A percentile compares a stretch with the other conserved stretches of the same genome.
Evolutionary conservation across 1,284 basidiomycete genomes (phyloP).

Genomic region (Puccinia brachypodii): DNA sequence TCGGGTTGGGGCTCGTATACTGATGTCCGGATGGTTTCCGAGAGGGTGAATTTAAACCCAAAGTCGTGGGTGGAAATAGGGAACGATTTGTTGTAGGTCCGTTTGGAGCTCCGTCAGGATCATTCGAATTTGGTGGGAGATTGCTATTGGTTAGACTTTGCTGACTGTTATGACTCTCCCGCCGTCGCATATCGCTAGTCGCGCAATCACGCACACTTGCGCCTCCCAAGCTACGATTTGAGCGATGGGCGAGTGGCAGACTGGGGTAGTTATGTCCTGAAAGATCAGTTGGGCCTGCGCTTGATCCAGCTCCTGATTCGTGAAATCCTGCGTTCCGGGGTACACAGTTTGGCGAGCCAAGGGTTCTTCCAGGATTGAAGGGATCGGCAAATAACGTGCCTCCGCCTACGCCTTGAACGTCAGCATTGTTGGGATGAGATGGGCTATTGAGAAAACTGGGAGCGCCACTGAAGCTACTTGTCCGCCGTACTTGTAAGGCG

Average conservation of each 20-base stretch:
- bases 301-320: neutral
- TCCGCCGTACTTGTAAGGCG: conserved; percentile 34
- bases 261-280: neutral
- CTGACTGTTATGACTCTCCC: conserved; percentile 27
- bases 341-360: conserved; percentile 24
- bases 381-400: conserved; percentile 48
- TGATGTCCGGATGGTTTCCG: conserved; percentile 9
- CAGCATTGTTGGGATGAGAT: conserved; percentile 1
- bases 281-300: conserved; percentile 1
- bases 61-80: neutral
- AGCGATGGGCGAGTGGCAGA: neutral
- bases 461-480: conserved; percentile 51
- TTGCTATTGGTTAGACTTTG: neutral
- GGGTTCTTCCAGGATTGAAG: conserved; percentile 42
- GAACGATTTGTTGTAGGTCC: neutral
- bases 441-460: conserved; percentile 27
- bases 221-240: conserved; percentile 19
- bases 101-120: neutral
- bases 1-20: neutral
- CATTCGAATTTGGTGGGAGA: neutral
- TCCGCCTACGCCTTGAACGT: neutral
- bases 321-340: neutral
- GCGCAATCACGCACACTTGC: neutral
- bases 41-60: conserved; percentile 2
- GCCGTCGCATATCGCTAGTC: neutral